Conservation (phyloP, 345 rosid species). For the Leavenworthia alabamica region DNA sequence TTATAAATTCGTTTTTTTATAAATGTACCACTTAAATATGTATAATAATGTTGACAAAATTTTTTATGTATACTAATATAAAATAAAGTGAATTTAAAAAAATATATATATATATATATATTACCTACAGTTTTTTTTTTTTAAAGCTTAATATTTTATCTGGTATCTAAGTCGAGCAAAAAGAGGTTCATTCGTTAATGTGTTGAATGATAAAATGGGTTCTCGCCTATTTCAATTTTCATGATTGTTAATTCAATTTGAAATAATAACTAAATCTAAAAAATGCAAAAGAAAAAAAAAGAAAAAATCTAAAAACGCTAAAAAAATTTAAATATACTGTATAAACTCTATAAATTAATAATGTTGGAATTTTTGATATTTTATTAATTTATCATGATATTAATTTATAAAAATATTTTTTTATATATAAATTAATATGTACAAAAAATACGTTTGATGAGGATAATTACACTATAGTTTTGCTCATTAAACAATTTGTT, state of each 20-base stretch:
- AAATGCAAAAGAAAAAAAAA: too few relatives aligned
- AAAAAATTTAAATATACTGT: too few relatives aligned
- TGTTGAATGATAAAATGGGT: background rate
- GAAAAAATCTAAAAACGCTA: too few relatives aligned
- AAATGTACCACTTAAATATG: background rate
- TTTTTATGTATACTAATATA: background rate
- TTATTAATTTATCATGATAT: too few relatives aligned
- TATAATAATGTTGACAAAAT: background rate
- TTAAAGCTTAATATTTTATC: background rate
- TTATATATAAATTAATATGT: too few relatives aligned
- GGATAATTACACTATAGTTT: background rate
- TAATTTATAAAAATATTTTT: too few relatives aligned
- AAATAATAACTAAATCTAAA: background rate
- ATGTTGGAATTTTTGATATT: too few relatives aligned
- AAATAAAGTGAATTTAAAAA: background rate
- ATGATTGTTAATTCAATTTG: background rate
- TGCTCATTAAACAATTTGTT: background rate
- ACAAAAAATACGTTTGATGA: too few relatives aligned
- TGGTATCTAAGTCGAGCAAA: background rate
- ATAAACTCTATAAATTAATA: too few relatives aligned
- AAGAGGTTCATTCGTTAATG: background rate
- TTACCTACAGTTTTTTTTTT: background rate
- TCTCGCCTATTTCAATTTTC: background rate
- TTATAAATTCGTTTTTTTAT: background rate
- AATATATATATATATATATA: too few relatives aligned